A percentile compares a stretch with the other conserved stretches of the same genome.
phyloP scores from a whole-genome alignment of 345 rosid species.

The Noccaea caerulescens region DNA sequence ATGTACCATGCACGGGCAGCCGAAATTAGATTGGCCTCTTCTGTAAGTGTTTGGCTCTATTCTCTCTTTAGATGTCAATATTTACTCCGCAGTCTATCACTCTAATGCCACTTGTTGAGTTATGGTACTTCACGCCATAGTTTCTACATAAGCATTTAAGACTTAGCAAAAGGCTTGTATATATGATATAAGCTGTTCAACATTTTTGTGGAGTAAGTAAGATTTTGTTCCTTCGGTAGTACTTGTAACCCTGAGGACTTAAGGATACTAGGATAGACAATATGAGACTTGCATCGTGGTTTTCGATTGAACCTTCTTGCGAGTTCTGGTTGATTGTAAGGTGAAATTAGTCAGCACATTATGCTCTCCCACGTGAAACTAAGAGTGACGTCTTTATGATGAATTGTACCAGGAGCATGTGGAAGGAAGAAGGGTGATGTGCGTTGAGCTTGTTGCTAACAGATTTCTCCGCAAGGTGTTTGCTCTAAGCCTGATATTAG shows the following conservation, averaged over 20 bases:
- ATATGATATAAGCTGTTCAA: background rate
- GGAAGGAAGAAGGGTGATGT: conserved; percentile 72
- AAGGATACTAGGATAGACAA: conserved; percentile 12
- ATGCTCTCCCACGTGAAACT: background rate
- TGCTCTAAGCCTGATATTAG: conserved; percentile 21
- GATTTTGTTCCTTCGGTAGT: background rate
- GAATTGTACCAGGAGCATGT: conserved; percentile 48
- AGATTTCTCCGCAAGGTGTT: conserved; percentile 89
- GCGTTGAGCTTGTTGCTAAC: conserved; percentile 88
- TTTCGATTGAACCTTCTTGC: background rate
- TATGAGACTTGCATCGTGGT: conserved; percentile 1
- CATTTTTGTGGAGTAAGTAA: background rate
- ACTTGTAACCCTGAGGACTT: conserved; percentile 5
- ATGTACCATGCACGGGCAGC: conserved; percentile 88
- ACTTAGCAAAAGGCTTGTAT: background rate
- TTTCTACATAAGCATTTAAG: conserved; percentile 6
- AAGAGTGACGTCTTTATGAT: conserved; percentile 5
- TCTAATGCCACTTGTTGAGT: conserved; percentile 24
- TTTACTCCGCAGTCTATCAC: background rate
- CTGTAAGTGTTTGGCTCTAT: conserved; percentile 48
- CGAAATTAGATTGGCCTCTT: conserved; percentile 60
- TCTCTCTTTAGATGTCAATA: background rate
- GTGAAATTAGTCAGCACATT: background rate
- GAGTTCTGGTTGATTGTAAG: conserved; percentile 15
- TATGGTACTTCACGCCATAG: conserved; percentile 2